These are phyloP conservation scores for Diophrys appendiculata DNA, from an alignment of 73 alveolate species.

Conservation along the genomic window DNA sequence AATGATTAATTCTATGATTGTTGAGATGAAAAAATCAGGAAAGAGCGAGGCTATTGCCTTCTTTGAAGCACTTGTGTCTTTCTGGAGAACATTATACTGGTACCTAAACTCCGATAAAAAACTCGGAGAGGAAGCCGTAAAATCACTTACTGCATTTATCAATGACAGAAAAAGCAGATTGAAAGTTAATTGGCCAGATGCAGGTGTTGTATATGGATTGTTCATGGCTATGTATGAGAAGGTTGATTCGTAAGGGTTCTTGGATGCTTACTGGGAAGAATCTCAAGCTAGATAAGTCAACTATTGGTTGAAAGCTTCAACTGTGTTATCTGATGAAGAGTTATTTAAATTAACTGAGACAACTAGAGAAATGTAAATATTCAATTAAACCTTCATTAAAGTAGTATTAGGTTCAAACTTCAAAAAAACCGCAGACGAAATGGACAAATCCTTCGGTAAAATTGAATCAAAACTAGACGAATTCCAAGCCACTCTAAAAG, in stretches of 20 bases:
- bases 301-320: neutral
- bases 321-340: neutral
- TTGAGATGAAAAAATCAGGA: neutral
- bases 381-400: neutral
- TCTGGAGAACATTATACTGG: neutral
- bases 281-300: neutral
- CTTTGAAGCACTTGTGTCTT: neutral
- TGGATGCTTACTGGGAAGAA: conserved; percentile 1
- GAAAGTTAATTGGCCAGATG: neutral
- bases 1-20: neutral
- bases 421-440: neutral
- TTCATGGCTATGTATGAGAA: neutral
- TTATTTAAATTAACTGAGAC: neutral
- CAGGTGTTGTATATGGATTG: neutral
- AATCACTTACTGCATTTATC: neutral
- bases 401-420: neutral
- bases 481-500: neutral
- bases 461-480: neutral
- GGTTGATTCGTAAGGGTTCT: neutral
- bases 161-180: neutral
- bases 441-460: neutral
- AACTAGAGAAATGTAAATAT: neutral
- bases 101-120: neutral
- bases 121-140: neutral
- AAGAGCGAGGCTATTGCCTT: neutral